Conservation (phyloP, 2,329 filamentous ascomycete species). For the Pseudogymnoascus sp. region DNA sequence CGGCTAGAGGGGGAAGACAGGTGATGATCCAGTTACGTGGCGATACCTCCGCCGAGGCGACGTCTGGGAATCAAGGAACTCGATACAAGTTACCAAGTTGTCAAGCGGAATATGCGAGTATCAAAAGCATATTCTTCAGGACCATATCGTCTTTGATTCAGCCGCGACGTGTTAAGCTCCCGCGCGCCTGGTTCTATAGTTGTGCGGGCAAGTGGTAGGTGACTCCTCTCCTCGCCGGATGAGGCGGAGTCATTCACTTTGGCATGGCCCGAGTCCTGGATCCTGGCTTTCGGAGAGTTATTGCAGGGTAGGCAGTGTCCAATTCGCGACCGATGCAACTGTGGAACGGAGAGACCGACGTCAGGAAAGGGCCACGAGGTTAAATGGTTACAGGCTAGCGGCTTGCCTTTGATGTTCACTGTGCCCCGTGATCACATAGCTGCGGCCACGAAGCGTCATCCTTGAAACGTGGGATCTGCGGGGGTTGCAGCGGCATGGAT, state of each 20-base stretch:
- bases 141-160: slow-evolving; percentile 1
- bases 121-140: neutral
- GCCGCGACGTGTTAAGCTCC: neutral
- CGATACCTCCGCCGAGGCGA: neutral
- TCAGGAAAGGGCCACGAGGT: neutral
- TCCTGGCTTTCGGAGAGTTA: slow-evolving; percentile 1
- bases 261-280: neutral
- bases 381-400: neutral
- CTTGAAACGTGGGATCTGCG: slow-evolving; percentile 1
- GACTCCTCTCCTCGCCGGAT: slow-evolving; percentile 1
- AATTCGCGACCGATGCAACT: neutral
- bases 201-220: neutral
- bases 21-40: neutral
- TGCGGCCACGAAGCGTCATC: neutral
- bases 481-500: neutral
- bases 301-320: neutral
- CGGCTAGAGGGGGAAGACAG: neutral
- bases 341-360: neutral
- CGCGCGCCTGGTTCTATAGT: neutral
- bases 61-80: neutral
- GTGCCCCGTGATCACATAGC: slow-evolving; percentile 2
- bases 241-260: slow-evolving; percentile 7
- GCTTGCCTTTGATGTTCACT: neutral
- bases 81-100: neutral
- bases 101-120: neutral